Evolutionary conservation across 2,329 filamentous ascomycete species (phyloP), one percentile per base, ranked within the genome.

Genomic region (Beauveria pseudobassiana): DNA sequence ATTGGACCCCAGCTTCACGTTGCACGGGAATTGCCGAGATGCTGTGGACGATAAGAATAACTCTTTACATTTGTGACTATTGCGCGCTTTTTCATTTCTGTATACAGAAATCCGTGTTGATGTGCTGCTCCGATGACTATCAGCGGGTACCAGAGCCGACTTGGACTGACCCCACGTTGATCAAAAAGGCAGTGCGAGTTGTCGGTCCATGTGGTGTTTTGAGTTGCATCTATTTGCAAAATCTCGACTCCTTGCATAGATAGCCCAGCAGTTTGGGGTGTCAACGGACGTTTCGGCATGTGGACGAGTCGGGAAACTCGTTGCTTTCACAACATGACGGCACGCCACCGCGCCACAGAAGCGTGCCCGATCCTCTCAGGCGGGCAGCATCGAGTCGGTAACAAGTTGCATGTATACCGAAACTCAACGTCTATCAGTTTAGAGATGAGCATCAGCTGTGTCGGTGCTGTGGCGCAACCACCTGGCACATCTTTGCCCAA

Each of bases 121-220:
- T 22, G 26, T 34, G 43, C 26, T 50, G 40, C 3, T 34, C 3
- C 16, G 12, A 10, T 22, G 28, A 18, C 16, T 24, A 14, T 52
- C 14, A 38, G 26, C 57, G 49, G 57, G 57, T 60, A 53, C 57
- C 49, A 46, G 57, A 60, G 14, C 57, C 57, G 48, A 52, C 24
- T 22, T 16, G 16, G 14, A 58, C 16, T 5, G 10, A 18, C 34
- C 38, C 57, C 57, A 53, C 57, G 57, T 46, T 60, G 26, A 38
- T 22, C n/a, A 46, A 60, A n/a, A 20, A 52, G 12, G 49, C 8
- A 20, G 26, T 45, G 57, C 40, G 5, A 53, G 53, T 46, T 42
- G 57, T 24, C 34, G 20, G 22, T 18, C 40, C 18, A 22, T 9
- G 42, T 34, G 42, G 3, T 26, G 6, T 43, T 26, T n/a, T 16